Percentiles rank a stretch among this genome's conserved stretches.
phyloP scores from a whole-genome alignment of 768 basidiomycete genomes.

The Russula emetica region DNA sequence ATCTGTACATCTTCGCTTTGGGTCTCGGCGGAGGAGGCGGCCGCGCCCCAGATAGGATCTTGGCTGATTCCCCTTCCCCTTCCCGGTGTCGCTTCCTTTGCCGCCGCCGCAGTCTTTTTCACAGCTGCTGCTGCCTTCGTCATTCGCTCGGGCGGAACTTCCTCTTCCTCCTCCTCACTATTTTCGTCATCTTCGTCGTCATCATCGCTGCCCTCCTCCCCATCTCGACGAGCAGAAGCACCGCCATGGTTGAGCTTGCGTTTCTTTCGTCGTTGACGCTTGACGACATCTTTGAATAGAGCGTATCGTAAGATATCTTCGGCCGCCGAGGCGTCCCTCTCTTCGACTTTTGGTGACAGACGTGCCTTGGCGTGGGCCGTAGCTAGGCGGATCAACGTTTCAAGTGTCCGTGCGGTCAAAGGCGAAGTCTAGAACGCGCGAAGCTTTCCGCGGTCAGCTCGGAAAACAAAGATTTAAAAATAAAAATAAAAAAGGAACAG shows the following conservation, averaged over 20 bases:
- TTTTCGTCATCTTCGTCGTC: slow-evolving; percentile 46
- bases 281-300: slow-evolving; percentile 94
- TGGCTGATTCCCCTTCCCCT: slow-evolving; percentile 37
- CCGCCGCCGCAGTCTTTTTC: slow-evolving; percentile 28
- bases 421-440: slow-evolving; percentile 75
- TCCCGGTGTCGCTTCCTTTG: slow-evolving; percentile 19
- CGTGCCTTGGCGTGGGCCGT: slow-evolving; percentile 98
- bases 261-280: slow-evolving; percentile 75
- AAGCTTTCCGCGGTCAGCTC: slow-evolving; percentile 16
- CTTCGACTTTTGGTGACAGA: slow-evolving; percentile 78
- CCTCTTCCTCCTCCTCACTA: slow-evolving; percentile 46
- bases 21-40: slow-evolving; percentile 37
- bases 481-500: not conserved
- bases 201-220: slow-evolving; percentile 49
- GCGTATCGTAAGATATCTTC: slow-evolving; percentile 97
- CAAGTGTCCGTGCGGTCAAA: slow-evolving; percentile 95
- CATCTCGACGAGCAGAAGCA: slow-evolving; percentile 36
- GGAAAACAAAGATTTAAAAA: no score
- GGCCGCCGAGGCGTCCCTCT: slow-evolving; percentile 81
- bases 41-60: slow-evolving; percentile 61
- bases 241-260: slow-evolving; percentile 76
- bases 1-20: slow-evolving; percentile 54
- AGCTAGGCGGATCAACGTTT: slow-evolving; percentile 95
- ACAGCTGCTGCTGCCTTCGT: slow-evolving; percentile 29
- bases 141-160: slow-evolving; percentile 46